Evolutionary conservation across 1,284 basidiomycete genomes (phyloP).

Genomic region (Ceratorhiza oryzae-sativae): DNA sequence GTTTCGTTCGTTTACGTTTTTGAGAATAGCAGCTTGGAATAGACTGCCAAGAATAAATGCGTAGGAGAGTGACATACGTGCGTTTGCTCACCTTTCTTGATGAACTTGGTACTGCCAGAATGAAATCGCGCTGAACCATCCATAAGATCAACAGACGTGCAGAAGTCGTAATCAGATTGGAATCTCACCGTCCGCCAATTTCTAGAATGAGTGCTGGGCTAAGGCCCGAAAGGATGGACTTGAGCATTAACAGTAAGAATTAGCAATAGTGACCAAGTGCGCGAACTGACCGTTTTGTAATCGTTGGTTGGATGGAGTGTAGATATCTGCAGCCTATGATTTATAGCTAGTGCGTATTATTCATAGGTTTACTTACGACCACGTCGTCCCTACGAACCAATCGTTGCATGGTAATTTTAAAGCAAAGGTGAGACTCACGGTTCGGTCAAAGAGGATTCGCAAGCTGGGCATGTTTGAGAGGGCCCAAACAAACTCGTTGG

Average conservation of each 20-base stretch:
- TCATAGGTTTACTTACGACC: constrained; percentile 58
- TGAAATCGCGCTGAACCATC: constrained; percentile 66
- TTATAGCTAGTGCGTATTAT: no score
- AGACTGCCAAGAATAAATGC: constrained; percentile 56
- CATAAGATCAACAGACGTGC: background rate
- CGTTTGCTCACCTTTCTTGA: constrained; percentile 69
- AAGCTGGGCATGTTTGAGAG: constrained; percentile 79
- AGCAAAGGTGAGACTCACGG: constrained; percentile 58
- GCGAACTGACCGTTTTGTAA: constrained; percentile 72
- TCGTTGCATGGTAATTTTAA: background rate
- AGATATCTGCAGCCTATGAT: constrained; percentile 71
- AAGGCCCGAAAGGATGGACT: constrained; percentile 85
- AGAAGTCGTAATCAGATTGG: background rate
- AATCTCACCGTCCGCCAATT: constrained; percentile 73
- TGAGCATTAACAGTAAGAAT: no score
- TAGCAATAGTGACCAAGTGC: background rate
- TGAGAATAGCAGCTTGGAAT: constrained; percentile 79
- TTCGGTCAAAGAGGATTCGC: constrained; percentile 78
- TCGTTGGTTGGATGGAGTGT: constrained; percentile 82
- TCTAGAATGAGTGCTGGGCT: constrained; percentile 75
- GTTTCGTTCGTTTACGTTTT: constrained; percentile 79
- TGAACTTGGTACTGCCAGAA: constrained; percentile 89
- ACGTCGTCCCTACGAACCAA: constrained; percentile 71
- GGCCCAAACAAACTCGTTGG: constrained; percentile 80
- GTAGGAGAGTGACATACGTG: constrained; percentile 1